phyloP scores from a whole-genome alignment of 129 eudicot species.

The Tagetes patula region DNA sequence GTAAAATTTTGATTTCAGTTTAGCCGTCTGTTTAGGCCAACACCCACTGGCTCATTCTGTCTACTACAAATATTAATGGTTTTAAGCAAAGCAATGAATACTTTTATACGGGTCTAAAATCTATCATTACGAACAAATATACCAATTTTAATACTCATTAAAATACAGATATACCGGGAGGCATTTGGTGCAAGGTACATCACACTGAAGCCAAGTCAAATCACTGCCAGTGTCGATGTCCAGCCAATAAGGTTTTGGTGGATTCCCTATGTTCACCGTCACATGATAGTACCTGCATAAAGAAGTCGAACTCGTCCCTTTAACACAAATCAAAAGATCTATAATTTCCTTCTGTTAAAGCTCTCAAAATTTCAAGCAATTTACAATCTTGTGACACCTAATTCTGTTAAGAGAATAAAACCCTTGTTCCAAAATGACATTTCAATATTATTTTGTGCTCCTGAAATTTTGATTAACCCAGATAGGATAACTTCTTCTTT shows the following conservation, averaged over 20 bases:
- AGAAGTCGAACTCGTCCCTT: not conserved
- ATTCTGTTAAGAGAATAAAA: not conserved
- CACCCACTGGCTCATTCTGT: not conserved
- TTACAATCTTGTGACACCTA: not conserved
- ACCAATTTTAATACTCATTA: not conserved
- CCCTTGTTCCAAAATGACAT: conserved; percentile 1
- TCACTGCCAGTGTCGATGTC: conserved; percentile 88
- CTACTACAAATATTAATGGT: not conserved
- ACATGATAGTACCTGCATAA: conserved; percentile 65
- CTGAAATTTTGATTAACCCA: conserved; percentile 1
- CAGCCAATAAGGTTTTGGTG: conserved; percentile 63
- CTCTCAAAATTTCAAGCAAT: not conserved
- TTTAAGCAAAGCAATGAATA: conserved; percentile 1
- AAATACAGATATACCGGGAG: conserved; percentile 37
- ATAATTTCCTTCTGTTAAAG: not conserved
- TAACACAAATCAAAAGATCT: not conserved
- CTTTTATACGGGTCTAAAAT: not conserved
- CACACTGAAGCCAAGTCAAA: conserved; percentile 90
- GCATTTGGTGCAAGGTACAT: conserved; percentile 68
- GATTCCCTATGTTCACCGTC: conserved; percentile 55
- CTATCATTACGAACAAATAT: not conserved
- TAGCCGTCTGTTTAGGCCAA: conserved; percentile 9
- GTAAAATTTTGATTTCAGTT: not conserved
- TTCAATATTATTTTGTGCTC: not conserved
- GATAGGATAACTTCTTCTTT: not conserved